A percentile compares a stretch with the other conserved stretches of the same genome.
These are phyloP conservation scores for Gossypioides kirkii DNA, from an alignment of 345 rosid genomes.

Conservation along the genomic window DNA sequence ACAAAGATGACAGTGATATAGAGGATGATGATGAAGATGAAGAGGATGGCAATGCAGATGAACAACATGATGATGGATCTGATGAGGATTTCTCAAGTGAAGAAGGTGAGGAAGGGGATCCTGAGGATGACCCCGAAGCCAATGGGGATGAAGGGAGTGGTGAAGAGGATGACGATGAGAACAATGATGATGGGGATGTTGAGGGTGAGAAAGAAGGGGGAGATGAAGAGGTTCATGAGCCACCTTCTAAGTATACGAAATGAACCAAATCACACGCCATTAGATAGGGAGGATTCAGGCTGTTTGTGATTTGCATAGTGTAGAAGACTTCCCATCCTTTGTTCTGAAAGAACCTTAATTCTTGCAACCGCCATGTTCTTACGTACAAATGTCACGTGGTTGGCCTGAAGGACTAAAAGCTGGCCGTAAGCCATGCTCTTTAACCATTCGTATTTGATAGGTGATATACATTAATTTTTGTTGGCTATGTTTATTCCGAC, in stretches of 20 bases:
- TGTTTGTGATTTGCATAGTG: slow-evolving; percentile 19
- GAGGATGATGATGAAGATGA: slow-evolving; percentile 43
- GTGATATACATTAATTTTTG: too few relatives aligned
- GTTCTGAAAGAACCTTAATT: neutral
- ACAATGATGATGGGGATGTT: neutral
- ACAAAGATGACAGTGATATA: slow-evolving; percentile 49
- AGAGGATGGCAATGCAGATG: slow-evolving; percentile 29
- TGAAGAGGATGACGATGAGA: slow-evolving; percentile 36
- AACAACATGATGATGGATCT: slow-evolving; percentile 31
- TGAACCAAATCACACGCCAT: slow-evolving; percentile 21
- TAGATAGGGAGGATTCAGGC: slow-evolving; percentile 13
- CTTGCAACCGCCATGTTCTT: neutral
- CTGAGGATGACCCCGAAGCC: slow-evolving; percentile 52
- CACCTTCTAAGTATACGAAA: slow-evolving; percentile 63
- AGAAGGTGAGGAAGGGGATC: slow-evolving; percentile 52
- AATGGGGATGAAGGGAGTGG: slow-evolving; percentile 49
- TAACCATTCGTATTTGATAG: too few relatives aligned
- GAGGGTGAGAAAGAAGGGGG: slow-evolving; percentile 40
- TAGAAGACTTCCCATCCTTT: neutral
- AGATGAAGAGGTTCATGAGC: slow-evolving; percentile 50
- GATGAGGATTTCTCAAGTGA: slow-evolving; percentile 54
- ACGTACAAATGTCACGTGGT: neutral
- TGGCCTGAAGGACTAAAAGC: neutral
- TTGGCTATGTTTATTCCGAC: too few relatives aligned
- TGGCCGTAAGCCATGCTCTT: too few relatives aligned